A percentile compares a stretch with the other conserved stretches of the same genome.
phyloP scores from a whole-genome alignment of 75 land plant genomes.

The Adiantum capillusveneris region DNA sequence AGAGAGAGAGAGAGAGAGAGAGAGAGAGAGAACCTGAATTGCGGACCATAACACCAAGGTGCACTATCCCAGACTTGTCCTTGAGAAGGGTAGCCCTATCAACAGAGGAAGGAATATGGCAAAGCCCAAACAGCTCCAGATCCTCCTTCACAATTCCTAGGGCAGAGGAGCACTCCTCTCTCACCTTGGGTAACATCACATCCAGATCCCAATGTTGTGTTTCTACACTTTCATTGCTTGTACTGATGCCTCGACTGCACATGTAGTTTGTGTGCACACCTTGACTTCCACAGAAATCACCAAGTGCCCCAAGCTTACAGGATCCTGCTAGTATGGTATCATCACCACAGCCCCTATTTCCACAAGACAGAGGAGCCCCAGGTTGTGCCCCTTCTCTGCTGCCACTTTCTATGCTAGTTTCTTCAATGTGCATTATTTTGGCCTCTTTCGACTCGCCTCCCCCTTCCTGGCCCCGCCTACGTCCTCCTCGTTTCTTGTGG shows the following conservation, averaged over 20 bases:
- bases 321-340: too few species aligned
- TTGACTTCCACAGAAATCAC: not conserved
- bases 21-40: not conserved
- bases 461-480: not conserved
- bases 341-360: too few species aligned
- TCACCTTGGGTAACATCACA: not conserved
- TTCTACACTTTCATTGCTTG: too few species aligned
- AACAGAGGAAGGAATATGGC: constrained; percentile 5
- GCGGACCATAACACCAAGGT: constrained; percentile 6
- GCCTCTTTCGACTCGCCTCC: too few species aligned
- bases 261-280: not conserved
- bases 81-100: constrained; percentile 7
- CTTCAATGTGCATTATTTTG: too few species aligned
- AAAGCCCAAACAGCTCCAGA: constrained; percentile 7
- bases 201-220: not conserved
- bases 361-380: too few species aligned
- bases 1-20: not conserved
- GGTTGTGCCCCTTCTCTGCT: too few species aligned
- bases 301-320: too few species aligned
- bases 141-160: constrained; percentile 6
- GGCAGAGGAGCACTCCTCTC: constrained; percentile 5
- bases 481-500: not conserved
- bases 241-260: too few species aligned
- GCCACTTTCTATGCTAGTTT: too few species aligned
- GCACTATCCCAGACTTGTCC: constrained; percentile 9